These are phyloP conservation scores for Hyaloscypha hepaticicola DNA, from an alignment of 495 filamentous ascomycete genomes.

Conservation along the genomic window DNA sequence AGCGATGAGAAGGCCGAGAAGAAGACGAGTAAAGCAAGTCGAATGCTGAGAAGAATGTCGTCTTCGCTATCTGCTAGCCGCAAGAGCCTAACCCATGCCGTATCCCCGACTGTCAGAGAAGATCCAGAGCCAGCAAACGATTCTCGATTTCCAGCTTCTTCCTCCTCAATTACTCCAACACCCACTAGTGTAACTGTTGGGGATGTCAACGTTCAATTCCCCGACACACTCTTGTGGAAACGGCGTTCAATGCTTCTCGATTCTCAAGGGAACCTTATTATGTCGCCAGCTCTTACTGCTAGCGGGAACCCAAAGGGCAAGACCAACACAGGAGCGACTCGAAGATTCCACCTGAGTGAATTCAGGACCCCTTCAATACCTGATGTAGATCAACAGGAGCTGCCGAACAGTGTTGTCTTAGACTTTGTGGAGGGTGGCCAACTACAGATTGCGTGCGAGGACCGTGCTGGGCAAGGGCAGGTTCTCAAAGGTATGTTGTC, in stretches of 20 bases:
- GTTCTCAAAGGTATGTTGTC: conserved; percentile 61
- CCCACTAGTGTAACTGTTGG: conserved; percentile 65
- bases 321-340: conserved; percentile 56
- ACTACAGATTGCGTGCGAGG: conserved; percentile 84
- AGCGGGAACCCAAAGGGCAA: conserved; percentile 36
- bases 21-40: conserved; percentile 62
- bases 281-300: conserved; percentile 34
- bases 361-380: conserved; percentile 77
- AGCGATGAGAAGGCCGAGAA: conserved; percentile 46
- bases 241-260: conserved; percentile 79
- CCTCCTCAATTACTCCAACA: conserved; percentile 34
- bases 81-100: conserved; percentile 56
- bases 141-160: conserved; percentile 24
- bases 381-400: conserved; percentile 83
- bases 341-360: conserved; percentile 71
- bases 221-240: conserved; percentile 91
- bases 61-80: conserved; percentile 60
- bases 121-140: conserved; percentile 46
- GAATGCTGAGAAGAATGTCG: conserved; percentile 80
- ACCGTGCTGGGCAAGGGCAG: conserved; percentile 65
- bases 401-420: conserved; percentile 82
- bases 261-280: conserved; percentile 69
- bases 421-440: conserved; percentile 82
- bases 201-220: conserved; percentile 91
- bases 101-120: conserved; percentile 63